Base-by-base conservation (phyloP, 2,329 filamentous ascomycete genomes). In the Ophiocordyceps sinensis region DNA sequence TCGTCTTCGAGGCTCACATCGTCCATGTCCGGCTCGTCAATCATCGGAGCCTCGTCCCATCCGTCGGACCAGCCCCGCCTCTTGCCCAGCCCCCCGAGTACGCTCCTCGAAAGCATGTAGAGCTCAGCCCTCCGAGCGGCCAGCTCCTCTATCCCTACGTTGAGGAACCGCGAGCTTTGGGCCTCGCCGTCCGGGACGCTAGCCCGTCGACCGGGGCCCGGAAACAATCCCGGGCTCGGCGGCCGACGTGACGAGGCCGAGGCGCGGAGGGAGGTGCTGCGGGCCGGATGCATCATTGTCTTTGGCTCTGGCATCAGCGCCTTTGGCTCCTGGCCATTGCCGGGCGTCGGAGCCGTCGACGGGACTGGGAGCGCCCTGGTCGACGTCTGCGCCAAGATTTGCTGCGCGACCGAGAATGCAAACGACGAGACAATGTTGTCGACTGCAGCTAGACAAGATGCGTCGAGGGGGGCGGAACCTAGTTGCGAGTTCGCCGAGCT, bases 41-140 rank as follows among this genome's bases (percentile, higher is more conserved):
- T 53, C 2, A 70, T 60, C 0, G 71, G 69, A 8, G 79, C 71
- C 42, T 74, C 66, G 26, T 68, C 67, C 86, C 85, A 93, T 0
- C 82, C 85, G 47, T 85, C 76, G 40, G 68, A 74, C 88, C 87
- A 95, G 4, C 76, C 78, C 19, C 76, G 68, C 44, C 75, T 74
- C 52, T 75, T 77, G 2, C 85, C 88, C 37, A 86, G 63, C 38
- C 79, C 73, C 51, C 89, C 81, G 0, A 96, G 66, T 5, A 91
- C 74, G 46, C 84, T 85, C 42, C 89, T 73, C 9, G 86, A 88
- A 34, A 94, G 64, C 42, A 85, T 66, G 45, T 86, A 82, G 3
- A 96, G 69, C 53, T 94, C 86, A 6, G 85, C 89, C 51, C 89
- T 74, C 45, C 79, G 77, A 36, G 85, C 84, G 30, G 88, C 85